Conservation (phyloP, 192 early-diverging fungal species). For the Coemansia sp. region DNA sequence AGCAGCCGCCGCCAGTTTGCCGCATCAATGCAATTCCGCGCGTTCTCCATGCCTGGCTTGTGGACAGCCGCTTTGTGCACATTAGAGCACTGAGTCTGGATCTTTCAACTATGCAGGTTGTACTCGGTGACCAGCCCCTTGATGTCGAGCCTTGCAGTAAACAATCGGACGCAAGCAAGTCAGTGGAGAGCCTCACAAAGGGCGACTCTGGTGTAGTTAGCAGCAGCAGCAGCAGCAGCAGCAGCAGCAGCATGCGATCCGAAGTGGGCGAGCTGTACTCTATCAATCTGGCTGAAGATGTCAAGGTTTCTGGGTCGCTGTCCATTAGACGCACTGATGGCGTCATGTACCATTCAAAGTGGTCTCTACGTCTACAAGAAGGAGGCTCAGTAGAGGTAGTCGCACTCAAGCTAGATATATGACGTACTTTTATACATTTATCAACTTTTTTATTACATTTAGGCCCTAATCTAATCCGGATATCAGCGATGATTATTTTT, state of each 20-base stretch:
- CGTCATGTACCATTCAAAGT: slow-evolving; percentile 39
- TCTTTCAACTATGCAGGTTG: slow-evolving; percentile 17
- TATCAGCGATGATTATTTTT: not conserved
- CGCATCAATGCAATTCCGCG: slow-evolving; percentile 30
- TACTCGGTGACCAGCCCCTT: slow-evolving; percentile 22
- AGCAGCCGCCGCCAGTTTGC: slow-evolving; percentile 4
- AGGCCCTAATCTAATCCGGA: slow-evolving; percentile 1
- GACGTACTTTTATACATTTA: not conserved
- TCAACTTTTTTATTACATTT: not conserved
- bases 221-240: not conserved
- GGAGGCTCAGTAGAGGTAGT: slow-evolving; percentile 19
- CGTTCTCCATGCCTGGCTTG: slow-evolving; percentile 5
- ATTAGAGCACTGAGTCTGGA: slow-evolving; percentile 17
- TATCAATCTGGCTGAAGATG: slow-evolving; percentile 14
- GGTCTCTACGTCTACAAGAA: slow-evolving; percentile 21
- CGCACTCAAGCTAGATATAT: slow-evolving; percentile 37
- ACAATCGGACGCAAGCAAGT: not conserved
- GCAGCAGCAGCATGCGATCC: not conserved
- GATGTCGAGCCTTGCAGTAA: slow-evolving; percentile 1
- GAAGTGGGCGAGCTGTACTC: not conserved
- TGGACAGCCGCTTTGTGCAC: slow-evolving; percentile 1
- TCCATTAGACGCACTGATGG: slow-evolving; percentile 34
- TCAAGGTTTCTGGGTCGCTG: slow-evolving; percentile 13
- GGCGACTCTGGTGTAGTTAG: not conserved
- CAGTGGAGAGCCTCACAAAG: not conserved